Evolutionary conservation across 2,329 filamentous ascomycete genomes (phyloP).

Genomic region (Penicillium griseofulvum): DNA sequence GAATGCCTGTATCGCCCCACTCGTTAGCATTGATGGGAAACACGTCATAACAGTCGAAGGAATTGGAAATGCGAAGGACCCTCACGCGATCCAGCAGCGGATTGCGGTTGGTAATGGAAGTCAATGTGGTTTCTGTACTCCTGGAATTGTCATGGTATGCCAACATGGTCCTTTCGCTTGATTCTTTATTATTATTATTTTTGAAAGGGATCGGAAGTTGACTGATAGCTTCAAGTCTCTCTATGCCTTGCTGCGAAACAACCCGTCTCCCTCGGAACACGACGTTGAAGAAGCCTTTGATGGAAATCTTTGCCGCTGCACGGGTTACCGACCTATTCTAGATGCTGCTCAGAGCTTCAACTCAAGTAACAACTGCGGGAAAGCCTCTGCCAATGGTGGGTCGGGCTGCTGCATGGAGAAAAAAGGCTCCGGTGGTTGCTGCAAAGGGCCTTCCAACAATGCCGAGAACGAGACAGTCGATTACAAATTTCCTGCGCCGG

Average conservation of each 20-base stretch:
- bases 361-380: slow-evolving; percentile 54
- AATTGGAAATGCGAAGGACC: slow-evolving; percentile 81
- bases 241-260: slow-evolving; percentile 88
- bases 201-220: neutral
- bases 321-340: slow-evolving; percentile 88
- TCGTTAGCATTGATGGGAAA: slow-evolving; percentile 92
- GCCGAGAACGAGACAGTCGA: slow-evolving; percentile 28
- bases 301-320: slow-evolving; percentile 92
- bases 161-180: neutral
- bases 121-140: slow-evolving; percentile 94
- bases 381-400: slow-evolving; percentile 57
- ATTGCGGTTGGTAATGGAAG: slow-evolving; percentile 89
- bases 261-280: slow-evolving; percentile 70
- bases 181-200: neutral
- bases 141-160: slow-evolving; percentile 84
- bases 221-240: slow-evolving; percentile 59
- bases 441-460: slow-evolving; percentile 57
- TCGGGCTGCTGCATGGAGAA: slow-evolving; percentile 71
- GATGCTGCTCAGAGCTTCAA: slow-evolving; percentile 88
- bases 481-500: slow-evolving; percentile 74
- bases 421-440: slow-evolving; percentile 62
- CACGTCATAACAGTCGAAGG: slow-evolving; percentile 98
- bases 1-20: slow-evolving; percentile 89
- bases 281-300: slow-evolving; percentile 96
- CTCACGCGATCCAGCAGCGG: slow-evolving; percentile 86